A percentile compares a stretch with the other conserved stretches of the same genome.
phyloP scores from a whole-genome alignment of 2,329 filamentous ascomycete species.

The Arthrobotrys conoides region DNA sequence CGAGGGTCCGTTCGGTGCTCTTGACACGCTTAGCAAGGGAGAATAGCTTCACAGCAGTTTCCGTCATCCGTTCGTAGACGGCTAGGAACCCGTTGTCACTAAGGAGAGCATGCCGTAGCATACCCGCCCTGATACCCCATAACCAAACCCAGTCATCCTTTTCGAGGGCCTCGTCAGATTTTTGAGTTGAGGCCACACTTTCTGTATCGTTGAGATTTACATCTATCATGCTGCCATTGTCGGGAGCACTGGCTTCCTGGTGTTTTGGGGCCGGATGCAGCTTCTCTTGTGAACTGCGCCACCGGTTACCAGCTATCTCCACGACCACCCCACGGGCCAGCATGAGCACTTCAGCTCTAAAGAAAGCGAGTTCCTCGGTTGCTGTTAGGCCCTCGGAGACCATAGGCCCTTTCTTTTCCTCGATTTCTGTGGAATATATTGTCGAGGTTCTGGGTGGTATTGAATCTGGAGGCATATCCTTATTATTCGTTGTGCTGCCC shows the following conservation, averaged over 20 bases:
- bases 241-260: constrained; percentile 65
- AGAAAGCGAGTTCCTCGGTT: constrained; percentile 84
- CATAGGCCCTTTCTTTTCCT: constrained; percentile 72
- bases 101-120: constrained; percentile 75
- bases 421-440: constrained; percentile 65
- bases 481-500: constrained; percentile 13
- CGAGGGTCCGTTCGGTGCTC: constrained; percentile 81
- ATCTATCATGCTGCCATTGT: constrained; percentile 63
- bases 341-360: constrained; percentile 84
- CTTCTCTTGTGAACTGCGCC: constrained; percentile 69
- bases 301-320: constrained; percentile 79
- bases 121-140: constrained; percentile 70
- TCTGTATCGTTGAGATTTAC: constrained; percentile 47
- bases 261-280: constrained; percentile 55
- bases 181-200: constrained; percentile 53
- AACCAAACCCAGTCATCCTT: constrained; percentile 61
- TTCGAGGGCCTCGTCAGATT: constrained; percentile 55
- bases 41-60: constrained; percentile 86
- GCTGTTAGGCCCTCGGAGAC: constrained; percentile 71
- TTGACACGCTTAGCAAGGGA: constrained; percentile 82
- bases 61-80: constrained; percentile 80
- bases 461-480: constrained; percentile 43
- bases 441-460: constrained; percentile 47
- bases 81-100: constrained; percentile 75
- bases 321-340: constrained; percentile 82